phyloP scores from a whole-genome alignment of 202 grass and related monocot species.

The Elaeis oleifera region DNA sequence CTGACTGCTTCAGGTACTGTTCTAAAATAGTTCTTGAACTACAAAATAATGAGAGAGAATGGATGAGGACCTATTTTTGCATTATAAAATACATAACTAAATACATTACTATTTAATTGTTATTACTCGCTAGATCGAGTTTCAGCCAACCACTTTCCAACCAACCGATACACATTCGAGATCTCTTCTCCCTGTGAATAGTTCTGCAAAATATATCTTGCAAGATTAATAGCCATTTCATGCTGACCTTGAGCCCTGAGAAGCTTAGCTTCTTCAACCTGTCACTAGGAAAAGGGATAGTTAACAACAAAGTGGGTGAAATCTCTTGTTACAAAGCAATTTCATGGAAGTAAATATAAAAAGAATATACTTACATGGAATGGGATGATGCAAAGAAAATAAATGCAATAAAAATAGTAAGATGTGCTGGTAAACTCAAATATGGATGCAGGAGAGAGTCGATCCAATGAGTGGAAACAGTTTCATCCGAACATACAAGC shows the following conservation, averaged over 20 bases:
- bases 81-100: no score
- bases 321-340: not conserved
- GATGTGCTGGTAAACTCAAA: no score
- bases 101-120: not conserved
- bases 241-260: constrained; percentile 84
- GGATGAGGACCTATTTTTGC: no score
- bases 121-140: constrained; percentile 96
- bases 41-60: constrained; percentile 21
- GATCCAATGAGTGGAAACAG: no score
- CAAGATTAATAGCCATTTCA: constrained; percentile 87
- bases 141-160: constrained; percentile 97
- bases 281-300: not conserved
- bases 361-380: no score
- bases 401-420: no score
- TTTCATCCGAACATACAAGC: no score
- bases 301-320: not conserved
- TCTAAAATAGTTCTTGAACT: constrained; percentile 92
- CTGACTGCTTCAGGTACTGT: constrained; percentile 74
- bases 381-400: no score
- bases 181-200: constrained; percentile 50
- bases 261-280: constrained; percentile 98
- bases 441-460: no score
- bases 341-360: no score
- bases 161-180: constrained; percentile 74
- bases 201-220: constrained; percentile 71